Evolutionary conservation across 192 early-diverging fungal genomes (phyloP).

Genomic region (Funneliformis geosporum): DNA sequence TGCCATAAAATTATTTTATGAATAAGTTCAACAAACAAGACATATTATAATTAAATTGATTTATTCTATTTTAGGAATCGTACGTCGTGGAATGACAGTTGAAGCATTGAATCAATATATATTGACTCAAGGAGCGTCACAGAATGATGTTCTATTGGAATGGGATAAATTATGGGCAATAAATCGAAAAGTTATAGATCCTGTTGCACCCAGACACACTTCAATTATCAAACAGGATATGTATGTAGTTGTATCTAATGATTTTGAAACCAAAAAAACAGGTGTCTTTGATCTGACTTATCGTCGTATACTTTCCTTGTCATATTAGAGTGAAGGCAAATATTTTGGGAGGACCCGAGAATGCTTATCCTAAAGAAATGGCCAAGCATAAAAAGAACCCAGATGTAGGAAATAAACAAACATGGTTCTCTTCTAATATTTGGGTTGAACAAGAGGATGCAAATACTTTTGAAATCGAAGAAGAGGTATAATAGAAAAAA

Average conservation of each 20-base stretch:
- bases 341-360: slow-evolving; percentile 60
- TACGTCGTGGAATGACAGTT: slow-evolving; percentile 96
- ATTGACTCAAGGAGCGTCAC: slow-evolving; percentile 96
- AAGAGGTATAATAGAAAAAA: slow-evolving; percentile 65
- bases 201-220: slow-evolving; percentile 88
- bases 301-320: neutral
- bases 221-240: slow-evolving; percentile 70
- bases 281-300: neutral
- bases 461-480: slow-evolving; percentile 71
- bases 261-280: no score
- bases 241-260: slow-evolving; percentile 42
- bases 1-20: no score
- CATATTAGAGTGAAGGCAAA: slow-evolving; percentile 58
- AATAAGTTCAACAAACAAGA: no score
- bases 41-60: slow-evolving; percentile 41
- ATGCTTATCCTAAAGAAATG: slow-evolving; percentile 61
- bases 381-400: slow-evolving; percentile 98
- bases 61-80: slow-evolving; percentile 71
- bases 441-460: slow-evolving; percentile 89
- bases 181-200: slow-evolving; percentile 97
- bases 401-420: slow-evolving; percentile 84
- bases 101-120: slow-evolving; percentile 96
- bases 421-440: slow-evolving; percentile 73
- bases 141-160: slow-evolving; percentile 88
- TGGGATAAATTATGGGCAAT: slow-evolving; percentile 99